Evolutionary conservation across 2,329 filamentous ascomycete genomes (phyloP).

Genomic region (Aureobasidium sp.): DNA sequence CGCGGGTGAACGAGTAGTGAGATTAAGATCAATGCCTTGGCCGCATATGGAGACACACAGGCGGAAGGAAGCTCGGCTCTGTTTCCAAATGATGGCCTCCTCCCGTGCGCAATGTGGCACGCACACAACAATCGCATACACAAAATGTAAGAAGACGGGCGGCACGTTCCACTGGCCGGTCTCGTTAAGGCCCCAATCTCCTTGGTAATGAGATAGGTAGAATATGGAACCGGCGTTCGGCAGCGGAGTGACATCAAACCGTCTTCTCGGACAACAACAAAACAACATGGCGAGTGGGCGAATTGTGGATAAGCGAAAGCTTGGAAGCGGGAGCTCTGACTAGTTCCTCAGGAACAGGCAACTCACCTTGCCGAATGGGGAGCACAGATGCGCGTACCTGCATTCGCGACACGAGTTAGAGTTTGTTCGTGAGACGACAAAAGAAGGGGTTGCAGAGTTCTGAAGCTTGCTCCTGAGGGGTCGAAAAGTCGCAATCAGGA

Average conservation of each 20-base stretch:
- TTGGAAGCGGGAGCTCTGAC: constrained; percentile 2
- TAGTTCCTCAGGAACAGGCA: constrained; percentile 7
- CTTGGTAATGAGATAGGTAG: neutral
- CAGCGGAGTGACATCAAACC: constrained; percentile 13
- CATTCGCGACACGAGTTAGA: neutral
- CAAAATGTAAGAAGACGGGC: neutral
- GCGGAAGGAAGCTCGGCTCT: constrained; percentile 9
- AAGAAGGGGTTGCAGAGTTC: neutral
- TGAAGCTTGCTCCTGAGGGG: neutral
- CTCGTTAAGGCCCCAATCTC: neutral
- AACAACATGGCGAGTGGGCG: neutral
- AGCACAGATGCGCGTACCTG: neutral
- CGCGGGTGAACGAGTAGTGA: neutral
- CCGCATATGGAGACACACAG: constrained; percentile 4
- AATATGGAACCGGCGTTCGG: neutral
- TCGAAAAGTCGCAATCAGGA: neutral
- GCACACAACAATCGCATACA: neutral
- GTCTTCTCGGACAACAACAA: constrained; percentile 9
- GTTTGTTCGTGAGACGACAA: neutral
- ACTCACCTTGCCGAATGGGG: neutral
- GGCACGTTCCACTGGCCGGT: neutral
- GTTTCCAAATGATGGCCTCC: neutral
- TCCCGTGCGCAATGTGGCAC: neutral
- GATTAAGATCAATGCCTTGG: constrained; percentile 13
- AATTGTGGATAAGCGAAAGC: neutral